These are phyloP conservation scores for Saturnispora diversa DNA, from an alignment of 805 yeast species.

Conservation along the genomic window DNA sequence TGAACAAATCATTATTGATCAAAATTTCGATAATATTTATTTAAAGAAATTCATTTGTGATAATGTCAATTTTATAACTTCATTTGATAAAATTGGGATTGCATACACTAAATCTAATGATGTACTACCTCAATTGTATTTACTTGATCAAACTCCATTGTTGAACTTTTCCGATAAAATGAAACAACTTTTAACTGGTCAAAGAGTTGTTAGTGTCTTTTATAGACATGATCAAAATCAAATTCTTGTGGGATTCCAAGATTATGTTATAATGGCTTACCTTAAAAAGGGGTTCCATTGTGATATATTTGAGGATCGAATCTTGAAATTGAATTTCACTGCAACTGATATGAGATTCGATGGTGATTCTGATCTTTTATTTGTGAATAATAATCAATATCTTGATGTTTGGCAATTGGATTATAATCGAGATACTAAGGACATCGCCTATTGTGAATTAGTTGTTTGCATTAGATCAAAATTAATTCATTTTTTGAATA, in stretches of 20 bases:
- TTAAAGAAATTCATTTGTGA: neutral
- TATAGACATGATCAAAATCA: constrained; percentile 9
- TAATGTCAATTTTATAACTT: constrained; percentile 1
- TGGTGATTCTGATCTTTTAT: neutral
- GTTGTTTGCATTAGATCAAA: constrained; percentile 2
- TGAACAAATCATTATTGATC: neutral
- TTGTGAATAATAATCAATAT: neutral
- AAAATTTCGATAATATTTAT: neutral
- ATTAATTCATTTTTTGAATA: constrained; percentile 4
- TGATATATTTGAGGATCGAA: constrained; percentile 10
- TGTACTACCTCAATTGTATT: constrained; percentile 1
- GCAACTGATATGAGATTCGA: neutral
- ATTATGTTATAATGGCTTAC: constrained; percentile 4
- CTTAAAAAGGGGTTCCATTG: constrained; percentile 5
- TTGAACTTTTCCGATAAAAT: constrained; percentile 1
- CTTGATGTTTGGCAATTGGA: constrained; percentile 10
- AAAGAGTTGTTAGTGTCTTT: neutral
- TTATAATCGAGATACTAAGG: constrained; percentile 7
- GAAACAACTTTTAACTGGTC: neutral
- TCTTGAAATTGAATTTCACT: constrained; percentile 6
- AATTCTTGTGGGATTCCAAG: constrained; percentile 1
- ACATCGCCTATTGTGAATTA: constrained; percentile 6
- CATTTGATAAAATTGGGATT: constrained; percentile 4
- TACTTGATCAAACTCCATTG: neutral
- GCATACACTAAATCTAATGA: constrained; percentile 4